phyloP scores from a whole-genome alignment of 2,329 filamentous ascomycete species.

The Neofusicoccum parvum region DNA sequence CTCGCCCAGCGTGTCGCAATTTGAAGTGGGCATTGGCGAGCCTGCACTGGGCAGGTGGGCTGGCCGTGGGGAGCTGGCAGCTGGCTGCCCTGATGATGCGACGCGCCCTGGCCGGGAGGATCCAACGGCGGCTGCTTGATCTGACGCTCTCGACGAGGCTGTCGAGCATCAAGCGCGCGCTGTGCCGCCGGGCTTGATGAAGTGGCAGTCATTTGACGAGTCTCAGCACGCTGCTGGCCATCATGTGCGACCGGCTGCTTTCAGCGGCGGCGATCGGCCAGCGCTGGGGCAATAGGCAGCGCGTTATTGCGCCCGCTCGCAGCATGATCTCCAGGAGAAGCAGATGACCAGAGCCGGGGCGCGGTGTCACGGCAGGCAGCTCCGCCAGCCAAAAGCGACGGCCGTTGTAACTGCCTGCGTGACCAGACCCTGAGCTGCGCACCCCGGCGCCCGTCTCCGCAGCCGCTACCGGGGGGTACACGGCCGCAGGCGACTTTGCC shows the following conservation, averaged over 20 bases:
- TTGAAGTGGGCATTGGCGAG: not conserved
- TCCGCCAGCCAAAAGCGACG: not conserved
- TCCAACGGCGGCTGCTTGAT: constrained; percentile 7
- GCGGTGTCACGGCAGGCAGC: constrained; percentile 16
- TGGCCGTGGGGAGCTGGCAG: not conserved
- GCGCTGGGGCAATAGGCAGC: not conserved
- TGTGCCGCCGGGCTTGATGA: constrained; percentile 4
- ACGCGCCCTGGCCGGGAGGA: constrained; percentile 4
- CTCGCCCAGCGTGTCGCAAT: constrained; percentile 5
- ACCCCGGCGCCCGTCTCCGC: constrained; percentile 8
- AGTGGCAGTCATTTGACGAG: constrained; percentile 20
- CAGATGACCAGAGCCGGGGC: constrained; percentile 19
- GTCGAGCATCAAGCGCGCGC: constrained; percentile 8
- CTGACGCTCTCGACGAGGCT: constrained; percentile 10
- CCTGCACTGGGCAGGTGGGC: not conserved
- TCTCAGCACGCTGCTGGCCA: constrained; percentile 9
- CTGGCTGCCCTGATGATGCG: not conserved
- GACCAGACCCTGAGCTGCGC: constrained; percentile 16
- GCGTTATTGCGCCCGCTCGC: not conserved
- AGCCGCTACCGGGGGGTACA: not conserved
- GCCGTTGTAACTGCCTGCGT: constrained; percentile 14
- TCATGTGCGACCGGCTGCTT: constrained; percentile 20
- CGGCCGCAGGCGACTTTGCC: constrained; percentile 1
- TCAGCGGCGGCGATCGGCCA: constrained; percentile 10
- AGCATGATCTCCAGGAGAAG: constrained; percentile 16